phyloP scores from a whole-genome alignment of 768 basidiomycete species.

The Panellus pusillus region DNA sequence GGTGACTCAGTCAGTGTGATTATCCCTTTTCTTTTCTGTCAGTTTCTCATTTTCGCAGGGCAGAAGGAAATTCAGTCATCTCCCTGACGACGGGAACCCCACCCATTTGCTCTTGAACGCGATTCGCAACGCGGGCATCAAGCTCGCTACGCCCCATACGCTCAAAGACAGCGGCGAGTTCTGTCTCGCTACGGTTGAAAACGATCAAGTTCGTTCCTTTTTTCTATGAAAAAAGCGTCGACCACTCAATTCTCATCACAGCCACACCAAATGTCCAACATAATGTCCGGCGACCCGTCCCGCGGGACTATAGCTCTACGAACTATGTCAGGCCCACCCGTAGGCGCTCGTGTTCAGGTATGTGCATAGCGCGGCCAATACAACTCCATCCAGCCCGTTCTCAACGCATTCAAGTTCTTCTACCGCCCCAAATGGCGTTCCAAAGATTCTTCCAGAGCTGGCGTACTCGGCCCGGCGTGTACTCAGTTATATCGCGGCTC shows the following conservation, averaged over 20 bases:
- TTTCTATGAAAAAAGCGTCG: no score
- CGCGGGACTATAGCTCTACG: slow-evolving; percentile 67
- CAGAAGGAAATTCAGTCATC: slow-evolving; percentile 73
- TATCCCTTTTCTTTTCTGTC: not conserved
- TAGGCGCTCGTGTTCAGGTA: slow-evolving; percentile 53
- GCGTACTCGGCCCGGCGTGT: slow-evolving; percentile 5
- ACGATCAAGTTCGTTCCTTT: slow-evolving; percentile 26
- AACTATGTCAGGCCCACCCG: slow-evolving; percentile 46
- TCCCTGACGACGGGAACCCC: slow-evolving; percentile 59
- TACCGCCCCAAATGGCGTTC: slow-evolving; percentile 32
- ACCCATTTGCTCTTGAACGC: slow-evolving; percentile 57
- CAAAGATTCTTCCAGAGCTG: slow-evolving; percentile 1
- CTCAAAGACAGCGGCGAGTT: slow-evolving; percentile 59
- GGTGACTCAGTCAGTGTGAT: slow-evolving; percentile 51
- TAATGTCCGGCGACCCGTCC: slow-evolving; percentile 72
- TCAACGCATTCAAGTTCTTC: slow-evolving; percentile 37
- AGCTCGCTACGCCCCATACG: slow-evolving; percentile 25
- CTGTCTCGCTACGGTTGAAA: slow-evolving; percentile 42
- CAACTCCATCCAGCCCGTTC: not conserved
- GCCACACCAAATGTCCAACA: slow-evolving; percentile 50
- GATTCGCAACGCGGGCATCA: slow-evolving; percentile 41
- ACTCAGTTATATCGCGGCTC: slow-evolving; percentile 17
- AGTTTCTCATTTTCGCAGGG: slow-evolving; percentile 35
- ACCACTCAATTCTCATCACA: slow-evolving; percentile 19
- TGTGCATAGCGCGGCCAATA: not conserved